Evolutionary conservation across 2,329 filamentous ascomycete genomes (phyloP).

Genomic region (Thermochaetoides dissita): DNA sequence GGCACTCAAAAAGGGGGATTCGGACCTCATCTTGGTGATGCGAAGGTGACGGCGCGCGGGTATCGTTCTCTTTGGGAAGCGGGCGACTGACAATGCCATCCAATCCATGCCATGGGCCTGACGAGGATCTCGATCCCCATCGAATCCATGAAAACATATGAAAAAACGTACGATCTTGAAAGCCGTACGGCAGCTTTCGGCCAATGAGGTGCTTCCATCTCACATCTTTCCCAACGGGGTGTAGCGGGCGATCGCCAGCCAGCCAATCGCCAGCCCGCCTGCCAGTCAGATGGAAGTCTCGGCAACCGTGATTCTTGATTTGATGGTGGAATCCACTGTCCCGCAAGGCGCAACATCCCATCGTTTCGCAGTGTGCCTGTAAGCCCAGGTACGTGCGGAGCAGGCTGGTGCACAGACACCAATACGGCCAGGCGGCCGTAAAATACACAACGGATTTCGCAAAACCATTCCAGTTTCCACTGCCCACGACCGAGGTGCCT

Average conservation of each 20-base stretch:
- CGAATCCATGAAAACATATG: conserved; percentile 15
- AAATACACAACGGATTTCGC: no score
- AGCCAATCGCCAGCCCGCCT: conserved; percentile 1
- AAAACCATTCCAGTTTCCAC: no score
- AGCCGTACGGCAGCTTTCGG: conserved; percentile 10
- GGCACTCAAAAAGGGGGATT: no score
- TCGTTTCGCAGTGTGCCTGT: no score
- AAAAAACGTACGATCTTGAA: conserved; percentile 21
- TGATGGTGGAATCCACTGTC: neutral
- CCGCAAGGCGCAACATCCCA: neutral
- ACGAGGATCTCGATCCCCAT: conserved; percentile 18
- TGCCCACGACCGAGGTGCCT: no score
- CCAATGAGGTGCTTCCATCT: conserved; percentile 15
- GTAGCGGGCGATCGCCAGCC: conserved; percentile 1
- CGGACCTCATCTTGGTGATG: no score
- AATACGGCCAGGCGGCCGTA: no score
- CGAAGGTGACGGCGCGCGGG: no score
- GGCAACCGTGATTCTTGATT: neutral
- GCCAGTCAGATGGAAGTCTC: neutral
- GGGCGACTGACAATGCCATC: neutral
- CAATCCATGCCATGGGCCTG: neutral
- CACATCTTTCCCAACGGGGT: conserved; percentile 9
- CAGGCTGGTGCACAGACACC: no score
- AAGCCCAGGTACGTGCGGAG: no score
- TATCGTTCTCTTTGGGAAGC: no score